Conservation (phyloP, 371 early-diverging fungal genomes). For the Rhizoclosmatium hyalinum region DNA sequence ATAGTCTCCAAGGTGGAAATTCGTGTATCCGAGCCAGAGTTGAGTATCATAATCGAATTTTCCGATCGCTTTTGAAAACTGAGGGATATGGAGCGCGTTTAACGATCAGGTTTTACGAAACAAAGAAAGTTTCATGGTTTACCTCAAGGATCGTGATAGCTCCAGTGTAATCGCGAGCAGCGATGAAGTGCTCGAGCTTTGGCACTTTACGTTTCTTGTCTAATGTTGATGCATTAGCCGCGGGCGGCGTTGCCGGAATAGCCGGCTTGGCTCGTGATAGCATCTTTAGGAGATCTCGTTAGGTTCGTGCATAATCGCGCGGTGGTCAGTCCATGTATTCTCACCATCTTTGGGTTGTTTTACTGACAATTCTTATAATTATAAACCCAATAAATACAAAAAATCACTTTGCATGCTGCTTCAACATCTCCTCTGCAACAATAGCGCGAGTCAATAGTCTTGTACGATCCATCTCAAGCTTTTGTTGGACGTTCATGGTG, state of each 20-base stretch:
- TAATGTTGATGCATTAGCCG: constrained; percentile 21
- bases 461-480: constrained; percentile 26
- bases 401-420: constrained; percentile 10
- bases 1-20: constrained; percentile 61
- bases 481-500: constrained; percentile 28
- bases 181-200: constrained; percentile 54
- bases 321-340: not conserved
- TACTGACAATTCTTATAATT: not conserved
- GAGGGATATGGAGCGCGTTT: not conserved
- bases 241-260: constrained; percentile 29
- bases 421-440: constrained; percentile 27
- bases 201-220: constrained; percentile 53
- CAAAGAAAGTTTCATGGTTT: not conserved
- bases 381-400: not conserved
- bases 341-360: constrained; percentile 3
- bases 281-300: constrained; percentile 35
- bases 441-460: constrained; percentile 18
- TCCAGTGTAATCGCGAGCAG: constrained; percentile 58
- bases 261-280: constrained; percentile 60
- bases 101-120: not conserved
- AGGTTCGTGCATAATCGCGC: too few species aligned
- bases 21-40: constrained; percentile 59
- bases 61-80: constrained; percentile 55
- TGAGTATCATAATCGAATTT: constrained; percentile 45
- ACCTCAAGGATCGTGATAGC: constrained; percentile 65